Evolutionary conservation across 2,329 filamentous ascomycete species (phyloP).

Genomic region (Pseudogymnoascus sp.): DNA sequence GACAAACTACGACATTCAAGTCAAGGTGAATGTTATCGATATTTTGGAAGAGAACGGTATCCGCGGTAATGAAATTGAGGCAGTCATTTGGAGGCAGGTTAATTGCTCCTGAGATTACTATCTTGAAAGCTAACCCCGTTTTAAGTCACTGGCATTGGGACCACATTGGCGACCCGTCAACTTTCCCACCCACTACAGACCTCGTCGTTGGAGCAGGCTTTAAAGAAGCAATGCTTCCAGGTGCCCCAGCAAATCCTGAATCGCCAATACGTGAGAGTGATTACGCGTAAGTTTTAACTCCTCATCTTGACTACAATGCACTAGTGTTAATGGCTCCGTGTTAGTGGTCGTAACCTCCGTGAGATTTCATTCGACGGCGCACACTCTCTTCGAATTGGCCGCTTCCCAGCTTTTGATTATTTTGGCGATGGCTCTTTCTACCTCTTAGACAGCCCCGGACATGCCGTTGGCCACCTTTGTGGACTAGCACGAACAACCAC

Average conservation of each 20-base stretch:
- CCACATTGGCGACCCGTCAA: constrained; percentile 42
- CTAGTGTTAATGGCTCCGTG: not conserved
- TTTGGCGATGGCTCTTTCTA: constrained; percentile 37
- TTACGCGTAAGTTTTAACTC: constrained; percentile 19
- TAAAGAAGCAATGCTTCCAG: constrained; percentile 37
- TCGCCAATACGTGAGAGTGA: constrained; percentile 30
- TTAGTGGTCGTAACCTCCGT: constrained; percentile 21
- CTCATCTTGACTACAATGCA: not conserved
- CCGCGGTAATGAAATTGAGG: constrained; percentile 27
- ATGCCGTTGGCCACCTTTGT: constrained; percentile 35
- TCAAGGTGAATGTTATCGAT: constrained; percentile 25
- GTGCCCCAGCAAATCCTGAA: constrained; percentile 34
- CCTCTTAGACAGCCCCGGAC: constrained; percentile 34
- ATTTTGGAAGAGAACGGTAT: constrained; percentile 30
- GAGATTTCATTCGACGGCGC: constrained; percentile 19
- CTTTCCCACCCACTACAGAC: constrained; percentile 38
- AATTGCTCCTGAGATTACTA: not conserved
- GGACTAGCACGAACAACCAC: constrained; percentile 33
- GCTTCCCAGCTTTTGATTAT: constrained; percentile 33
- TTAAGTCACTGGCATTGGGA: constrained; percentile 43
- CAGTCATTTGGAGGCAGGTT: constrained; percentile 26
- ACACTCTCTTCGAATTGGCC: constrained; percentile 28
- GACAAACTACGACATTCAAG: constrained; percentile 19
- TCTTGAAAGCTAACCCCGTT: not conserved
- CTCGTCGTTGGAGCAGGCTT: constrained; percentile 47